phyloP scores from a whole-genome alignment of 306 rosid species.

The Myrica gale region DNA sequence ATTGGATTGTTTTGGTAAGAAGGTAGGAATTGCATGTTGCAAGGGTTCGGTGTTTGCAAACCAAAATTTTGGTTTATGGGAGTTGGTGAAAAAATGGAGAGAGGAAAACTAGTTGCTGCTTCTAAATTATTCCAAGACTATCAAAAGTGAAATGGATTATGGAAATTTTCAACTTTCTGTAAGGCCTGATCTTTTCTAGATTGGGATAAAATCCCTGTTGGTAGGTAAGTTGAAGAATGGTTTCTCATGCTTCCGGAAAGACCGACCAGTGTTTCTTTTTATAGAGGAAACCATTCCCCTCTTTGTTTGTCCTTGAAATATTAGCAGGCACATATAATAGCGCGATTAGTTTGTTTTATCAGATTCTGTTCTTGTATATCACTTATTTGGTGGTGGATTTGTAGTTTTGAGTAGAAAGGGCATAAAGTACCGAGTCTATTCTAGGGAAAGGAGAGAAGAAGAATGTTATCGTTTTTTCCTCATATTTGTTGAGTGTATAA shows the following conservation, averaged over 20 bases:
- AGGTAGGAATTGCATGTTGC: neutral
- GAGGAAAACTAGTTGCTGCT: neutral
- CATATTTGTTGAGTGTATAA: neutral
- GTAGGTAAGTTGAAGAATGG: neutral
- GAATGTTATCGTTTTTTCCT: neutral
- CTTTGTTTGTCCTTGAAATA: neutral
- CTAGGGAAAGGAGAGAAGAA: neutral
- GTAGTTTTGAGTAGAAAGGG: neutral
- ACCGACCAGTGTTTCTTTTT: neutral
- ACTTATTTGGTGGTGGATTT: neutral
- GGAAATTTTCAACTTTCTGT: neutral
- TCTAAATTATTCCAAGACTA: neutral
- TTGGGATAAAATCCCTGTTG: neutral
- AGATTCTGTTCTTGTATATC: neutral
- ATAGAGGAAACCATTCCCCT: neutral
- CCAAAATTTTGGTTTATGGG: too few relatives aligned
- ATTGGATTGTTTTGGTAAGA: constrained; percentile 2
- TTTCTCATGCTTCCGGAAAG: neutral
- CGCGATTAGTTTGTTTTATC: neutral
- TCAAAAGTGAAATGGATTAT: neutral
- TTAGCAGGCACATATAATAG: neutral
- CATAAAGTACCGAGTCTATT: neutral
- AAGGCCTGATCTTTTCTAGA: neutral
- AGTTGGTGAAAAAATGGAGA: too few relatives aligned
- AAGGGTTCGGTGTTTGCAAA: neutral